phyloP scores from a whole-genome alignment of 1,284 basidiomycete genomes.

The Puccinia horiana region DNA sequence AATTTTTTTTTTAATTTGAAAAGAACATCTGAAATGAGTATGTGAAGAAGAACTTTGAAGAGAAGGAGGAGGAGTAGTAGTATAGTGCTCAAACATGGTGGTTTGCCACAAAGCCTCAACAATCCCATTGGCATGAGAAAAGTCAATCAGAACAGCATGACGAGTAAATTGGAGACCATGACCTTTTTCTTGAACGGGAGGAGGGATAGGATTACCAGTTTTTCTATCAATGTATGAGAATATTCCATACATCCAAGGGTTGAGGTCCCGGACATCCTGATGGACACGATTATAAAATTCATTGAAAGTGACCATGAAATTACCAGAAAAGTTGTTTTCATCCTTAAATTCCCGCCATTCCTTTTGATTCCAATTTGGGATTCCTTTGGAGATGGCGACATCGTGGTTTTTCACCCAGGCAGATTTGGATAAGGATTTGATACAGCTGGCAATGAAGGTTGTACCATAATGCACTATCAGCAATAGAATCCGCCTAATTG shows the following conservation, averaged over 20 bases:
- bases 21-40: conserved; percentile 1
- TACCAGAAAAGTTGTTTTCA: not conserved
- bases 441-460: not conserved
- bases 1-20: conserved; percentile 2
- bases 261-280: not conserved
- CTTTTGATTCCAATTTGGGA: not conserved
- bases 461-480: not conserved
- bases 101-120: conserved; percentile 12
- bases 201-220: conserved; percentile 14
- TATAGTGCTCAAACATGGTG: not conserved
- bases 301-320: conserved; percentile 2
- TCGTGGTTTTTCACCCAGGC: conserved; percentile 6
- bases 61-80: conserved; percentile 4
- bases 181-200: not conserved
- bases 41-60: not conserved
- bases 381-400: not conserved
- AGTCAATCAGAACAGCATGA: conserved; percentile 8
- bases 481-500: not conserved
- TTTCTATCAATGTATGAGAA: conserved; percentile 4
- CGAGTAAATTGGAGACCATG: conserved; percentile 3
- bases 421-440: not conserved
- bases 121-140: conserved; percentile 22
- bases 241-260: conserved; percentile 20
- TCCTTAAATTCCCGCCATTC: not conserved
- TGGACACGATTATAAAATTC: conserved; percentile 3